Evolutionary conservation across 2,329 filamentous ascomycete genomes (phyloP).

Genomic region (Venturia carpophila): DNA sequence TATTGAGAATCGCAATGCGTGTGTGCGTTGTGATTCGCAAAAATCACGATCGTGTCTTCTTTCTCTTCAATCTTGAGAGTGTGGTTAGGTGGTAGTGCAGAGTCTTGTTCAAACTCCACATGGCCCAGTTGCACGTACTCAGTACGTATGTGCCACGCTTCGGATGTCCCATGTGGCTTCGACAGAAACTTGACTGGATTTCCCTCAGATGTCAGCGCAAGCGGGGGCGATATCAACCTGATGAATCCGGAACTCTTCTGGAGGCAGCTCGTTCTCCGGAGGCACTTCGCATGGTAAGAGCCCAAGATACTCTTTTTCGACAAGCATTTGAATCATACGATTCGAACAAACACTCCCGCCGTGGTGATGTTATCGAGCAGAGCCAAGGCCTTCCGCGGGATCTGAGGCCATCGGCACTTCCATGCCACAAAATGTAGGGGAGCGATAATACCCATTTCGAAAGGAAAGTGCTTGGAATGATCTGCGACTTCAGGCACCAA

Average conservation of each 20-base stretch:
- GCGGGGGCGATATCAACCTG: slow-evolving; percentile 13
- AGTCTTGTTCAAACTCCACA: slow-evolving; percentile 5
- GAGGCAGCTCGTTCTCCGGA: slow-evolving; percentile 3
- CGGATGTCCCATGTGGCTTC: slow-evolving; percentile 14
- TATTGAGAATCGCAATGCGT: not conserved
- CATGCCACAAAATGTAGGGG: slow-evolving; percentile 17
- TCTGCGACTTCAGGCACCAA: not conserved
- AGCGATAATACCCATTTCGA: slow-evolving; percentile 17
- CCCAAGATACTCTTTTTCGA: slow-evolving; percentile 17
- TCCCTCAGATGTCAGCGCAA: slow-evolving; percentile 1
- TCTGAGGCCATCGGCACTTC: slow-evolving; percentile 17
- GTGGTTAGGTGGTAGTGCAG: not conserved
- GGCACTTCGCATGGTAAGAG: not conserved
- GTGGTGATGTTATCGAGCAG: slow-evolving; percentile 11
- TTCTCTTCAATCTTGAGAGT: not conserved
- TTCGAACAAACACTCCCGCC: slow-evolving; percentile 16
- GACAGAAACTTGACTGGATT: slow-evolving; percentile 10
- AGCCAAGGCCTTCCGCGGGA: slow-evolving; percentile 12
- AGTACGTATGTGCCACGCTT: slow-evolving; percentile 5
- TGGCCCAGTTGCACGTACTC: slow-evolving; percentile 10
- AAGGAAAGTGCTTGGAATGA: slow-evolving; percentile 14
- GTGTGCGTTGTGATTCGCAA: not conserved
- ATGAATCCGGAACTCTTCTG: slow-evolving; percentile 15
- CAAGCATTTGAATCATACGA: not conserved
- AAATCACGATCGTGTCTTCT: not conserved